Evolutionary conservation across 768 basidiomycete species (phyloP), one percentile per base, ranked within the genome.

Genomic region (Suillus tomentosus): DNA sequence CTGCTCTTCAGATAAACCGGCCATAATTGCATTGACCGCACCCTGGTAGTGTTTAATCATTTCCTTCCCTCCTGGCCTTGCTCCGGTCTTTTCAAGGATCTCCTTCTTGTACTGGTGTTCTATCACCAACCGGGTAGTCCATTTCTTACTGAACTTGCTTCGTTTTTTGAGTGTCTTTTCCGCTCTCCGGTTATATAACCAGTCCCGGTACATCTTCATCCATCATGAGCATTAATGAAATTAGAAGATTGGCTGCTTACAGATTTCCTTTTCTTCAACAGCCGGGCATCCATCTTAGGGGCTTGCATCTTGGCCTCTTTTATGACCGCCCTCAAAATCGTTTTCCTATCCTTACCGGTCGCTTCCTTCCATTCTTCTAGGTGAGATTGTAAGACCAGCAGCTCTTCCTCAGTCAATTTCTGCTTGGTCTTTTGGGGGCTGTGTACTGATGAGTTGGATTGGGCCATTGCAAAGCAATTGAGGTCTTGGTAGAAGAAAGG

Each of bases 181-280:
- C 14, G 17, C 13, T n/a, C 40, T 47, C 14, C 36, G 9, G 43
- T 60, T 60, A 22, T 50, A 61, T 15, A 61, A 34, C 60, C 60
- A 61, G 6, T 31, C 50, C 51, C 3, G 3, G 17, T 53, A 53
- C 27, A 53, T 34, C 51, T 53, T 19, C 1, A 53, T 53, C 9
- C 10, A 53, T 31, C 27, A 53, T 48, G 22, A 48, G 11, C 47
- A 48, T 48, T 22, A 24, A 24, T 48, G 13, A 9, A 11, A 48
- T 13, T 48, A 13, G 51, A 34, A 2, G 17, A 19, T 53, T 0
- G 31, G 17, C 51, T 31, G 31, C 31, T 53, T 6, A 53, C 27
- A 8, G 0, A 31, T 53, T 53, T 53, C 31, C 51, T 53, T 9
- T 34, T 34, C 9, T 31, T 53, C 51, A 53, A 53, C 9, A 19